Evolutionary conservation across 805 yeast species (phyloP).

Genomic region (Candida chilensis): DNA sequence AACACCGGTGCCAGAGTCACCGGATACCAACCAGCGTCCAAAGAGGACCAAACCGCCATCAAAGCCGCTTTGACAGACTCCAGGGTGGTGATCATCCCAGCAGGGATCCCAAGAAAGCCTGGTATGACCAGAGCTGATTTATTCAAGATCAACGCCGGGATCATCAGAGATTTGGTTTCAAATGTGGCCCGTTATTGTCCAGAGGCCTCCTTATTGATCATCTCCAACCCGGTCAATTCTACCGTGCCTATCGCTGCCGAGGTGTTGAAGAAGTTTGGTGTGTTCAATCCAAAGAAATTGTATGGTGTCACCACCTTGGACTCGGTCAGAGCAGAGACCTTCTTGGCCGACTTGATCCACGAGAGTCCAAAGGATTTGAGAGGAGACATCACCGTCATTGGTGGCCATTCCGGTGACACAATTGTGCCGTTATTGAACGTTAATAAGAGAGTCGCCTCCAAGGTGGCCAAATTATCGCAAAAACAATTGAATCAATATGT

Average conservation of each 20-base stretch:
- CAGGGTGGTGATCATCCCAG: slow-evolving; percentile 35
- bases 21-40: slow-evolving; percentile 53
- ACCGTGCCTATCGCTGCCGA: slow-evolving; percentile 55
- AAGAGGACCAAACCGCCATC: no score
- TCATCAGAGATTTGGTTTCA: slow-evolving; percentile 39
- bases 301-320: slow-evolving; percentile 56
- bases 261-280: slow-evolving; percentile 41
- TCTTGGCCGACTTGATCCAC: slow-evolving; percentile 23
- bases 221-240: slow-evolving; percentile 54
- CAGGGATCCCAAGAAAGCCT: slow-evolving; percentile 57
- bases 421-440: slow-evolving; percentile 41
- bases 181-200: slow-evolving; percentile 42
- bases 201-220: slow-evolving; percentile 43
- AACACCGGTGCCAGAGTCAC: slow-evolving; percentile 55
- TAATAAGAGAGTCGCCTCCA: slow-evolving; percentile 20
- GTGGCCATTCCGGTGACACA: slow-evolving; percentile 51
- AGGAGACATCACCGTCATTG: slow-evolving; percentile 40
- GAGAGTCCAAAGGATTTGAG: slow-evolving; percentile 17
- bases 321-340: slow-evolving; percentile 46
- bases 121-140: slow-evolving; percentile 60
- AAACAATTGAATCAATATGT: slow-evolving; percentile 11
- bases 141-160: slow-evolving; percentile 49
- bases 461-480: slow-evolving; percentile 19
- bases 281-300: slow-evolving; percentile 40
- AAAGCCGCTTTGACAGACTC: slow-evolving; percentile 6